Percentiles rank a stretch among this genome's conserved stretches.
Conservation (phyloP, 805 yeast genomes). For the Kuraishia piskuri region DNA sequence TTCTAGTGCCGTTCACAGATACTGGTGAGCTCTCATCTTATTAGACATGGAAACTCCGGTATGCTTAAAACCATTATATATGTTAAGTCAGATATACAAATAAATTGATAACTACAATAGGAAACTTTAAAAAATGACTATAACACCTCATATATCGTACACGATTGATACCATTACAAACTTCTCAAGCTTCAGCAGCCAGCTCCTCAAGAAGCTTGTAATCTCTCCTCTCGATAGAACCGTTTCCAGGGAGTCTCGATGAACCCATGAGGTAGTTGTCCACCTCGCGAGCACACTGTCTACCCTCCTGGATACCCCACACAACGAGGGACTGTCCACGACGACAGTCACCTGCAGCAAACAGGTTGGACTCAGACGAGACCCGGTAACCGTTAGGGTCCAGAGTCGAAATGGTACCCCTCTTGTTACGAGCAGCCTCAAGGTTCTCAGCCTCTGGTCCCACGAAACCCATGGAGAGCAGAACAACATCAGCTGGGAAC, state of each 20-base stretch:
- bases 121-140: background rate
- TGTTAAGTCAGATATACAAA: background rate
- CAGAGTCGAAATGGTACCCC: conserved; percentile 75
- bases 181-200: conserved; percentile 48
- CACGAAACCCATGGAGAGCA: conserved; percentile 94
- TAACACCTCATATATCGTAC: conserved; percentile 1
- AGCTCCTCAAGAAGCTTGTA: conserved; percentile 69
- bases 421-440: conserved; percentile 57
- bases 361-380: conserved; percentile 52
- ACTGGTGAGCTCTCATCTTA: no score
- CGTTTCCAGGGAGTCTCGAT: conserved; percentile 86
- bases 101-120: background rate
- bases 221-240: conserved; percentile 83
- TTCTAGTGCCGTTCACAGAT: no score
- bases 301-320: conserved; percentile 99
- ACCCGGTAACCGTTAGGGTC: conserved; percentile 62
- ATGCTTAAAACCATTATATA: background rate
- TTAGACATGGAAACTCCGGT: no score
- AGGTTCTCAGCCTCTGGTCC: conserved; percentile 89
- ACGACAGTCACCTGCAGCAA: conserved; percentile 98
- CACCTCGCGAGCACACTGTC: conserved; percentile 95
- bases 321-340: conserved; percentile 97
- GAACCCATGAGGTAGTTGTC: conserved; percentile 72
- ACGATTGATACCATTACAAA: background rate
- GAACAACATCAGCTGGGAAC: conserved; percentile 90